Evolutionary conservation across 208 protist genomes (phyloP).

Genomic region (Polymyxa betae): DNA sequence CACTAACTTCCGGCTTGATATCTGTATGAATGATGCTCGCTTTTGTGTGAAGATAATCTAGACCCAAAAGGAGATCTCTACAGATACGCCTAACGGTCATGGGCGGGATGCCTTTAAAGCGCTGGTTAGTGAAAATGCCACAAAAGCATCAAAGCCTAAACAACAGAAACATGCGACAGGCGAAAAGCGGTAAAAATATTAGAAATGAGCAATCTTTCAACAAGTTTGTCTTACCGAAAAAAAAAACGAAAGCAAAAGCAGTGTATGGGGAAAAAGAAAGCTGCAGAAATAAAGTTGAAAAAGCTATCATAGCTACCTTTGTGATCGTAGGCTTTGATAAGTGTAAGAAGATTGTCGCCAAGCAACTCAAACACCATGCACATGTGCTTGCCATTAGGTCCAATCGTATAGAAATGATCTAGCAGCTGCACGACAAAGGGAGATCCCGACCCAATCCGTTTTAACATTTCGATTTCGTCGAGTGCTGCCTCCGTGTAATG

Average conservation of each 20-base stretch:
- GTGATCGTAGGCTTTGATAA: constrained; percentile 85
- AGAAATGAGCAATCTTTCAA: no score
- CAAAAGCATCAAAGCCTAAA: background rate
- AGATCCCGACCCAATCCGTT: constrained; percentile 49
- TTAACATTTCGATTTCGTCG: constrained; percentile 78
- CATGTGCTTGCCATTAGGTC: constrained; percentile 57
- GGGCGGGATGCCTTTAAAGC: constrained; percentile 36
- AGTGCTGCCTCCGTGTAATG: constrained; percentile 83
- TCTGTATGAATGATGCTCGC: constrained; percentile 67
- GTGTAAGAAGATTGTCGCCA: constrained; percentile 89
- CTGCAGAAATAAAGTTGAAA: background rate
- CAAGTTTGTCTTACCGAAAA: no score
- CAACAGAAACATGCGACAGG: constrained; percentile 6
- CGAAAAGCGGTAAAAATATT: no score
- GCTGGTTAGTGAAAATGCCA: no score
- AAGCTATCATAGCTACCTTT: background rate
- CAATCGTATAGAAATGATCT: constrained; percentile 46
- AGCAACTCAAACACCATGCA: constrained; percentile 96
- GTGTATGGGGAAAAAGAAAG: background rate
- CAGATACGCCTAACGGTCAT: background rate
- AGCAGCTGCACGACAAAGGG: constrained; percentile 35
- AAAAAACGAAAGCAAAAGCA: no score
- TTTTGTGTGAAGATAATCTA: constrained; percentile 64
- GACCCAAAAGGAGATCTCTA: constrained; percentile 58
- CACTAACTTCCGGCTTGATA: constrained; percentile 67